Percentiles rank a stretch among this genome's conserved stretches.
Evolutionary conservation across 2,329 filamentous ascomycete genomes (phyloP).

Genomic region (Aspergillus luchuensis): DNA sequence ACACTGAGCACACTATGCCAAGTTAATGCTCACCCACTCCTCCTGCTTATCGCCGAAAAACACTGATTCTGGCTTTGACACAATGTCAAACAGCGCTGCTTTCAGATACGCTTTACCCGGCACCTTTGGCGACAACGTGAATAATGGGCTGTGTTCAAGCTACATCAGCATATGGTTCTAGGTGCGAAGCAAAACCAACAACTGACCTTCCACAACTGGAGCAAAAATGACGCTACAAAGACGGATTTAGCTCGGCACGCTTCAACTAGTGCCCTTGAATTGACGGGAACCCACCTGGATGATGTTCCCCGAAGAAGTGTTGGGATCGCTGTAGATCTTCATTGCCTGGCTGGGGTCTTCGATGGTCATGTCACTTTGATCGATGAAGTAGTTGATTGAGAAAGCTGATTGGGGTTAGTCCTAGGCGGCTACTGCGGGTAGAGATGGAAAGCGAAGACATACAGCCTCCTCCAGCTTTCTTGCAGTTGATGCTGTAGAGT

Average conservation of each 20-base stretch:
- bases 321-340: constrained; percentile 22
- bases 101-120: constrained; percentile 26
- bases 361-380: constrained; percentile 20
- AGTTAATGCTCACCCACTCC: constrained; percentile 10
- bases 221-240: constrained; percentile 27
- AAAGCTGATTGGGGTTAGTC: constrained; percentile 18
- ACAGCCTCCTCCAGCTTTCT: constrained; percentile 23
- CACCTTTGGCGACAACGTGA: neutral
- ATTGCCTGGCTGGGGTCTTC: constrained; percentile 17
- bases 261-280: neutral
- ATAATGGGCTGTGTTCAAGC: neutral
- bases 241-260: neutral
- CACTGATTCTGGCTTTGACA: constrained; percentile 15
- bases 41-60: constrained; percentile 16
- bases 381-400: constrained; percentile 28
- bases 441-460: neutral
- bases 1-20: neutral
- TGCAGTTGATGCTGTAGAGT: constrained; percentile 22
- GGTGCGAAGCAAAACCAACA: neutral
- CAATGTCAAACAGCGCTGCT: constrained; percentile 21
- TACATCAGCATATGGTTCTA: neutral
- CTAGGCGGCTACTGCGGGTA: neutral
- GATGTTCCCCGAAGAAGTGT: constrained; percentile 18
- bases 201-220: constrained; percentile 27
- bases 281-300: constrained; percentile 12